Conservation (phyloP, 164 flowering plant species). For the Nymphaea colorata region DNA sequence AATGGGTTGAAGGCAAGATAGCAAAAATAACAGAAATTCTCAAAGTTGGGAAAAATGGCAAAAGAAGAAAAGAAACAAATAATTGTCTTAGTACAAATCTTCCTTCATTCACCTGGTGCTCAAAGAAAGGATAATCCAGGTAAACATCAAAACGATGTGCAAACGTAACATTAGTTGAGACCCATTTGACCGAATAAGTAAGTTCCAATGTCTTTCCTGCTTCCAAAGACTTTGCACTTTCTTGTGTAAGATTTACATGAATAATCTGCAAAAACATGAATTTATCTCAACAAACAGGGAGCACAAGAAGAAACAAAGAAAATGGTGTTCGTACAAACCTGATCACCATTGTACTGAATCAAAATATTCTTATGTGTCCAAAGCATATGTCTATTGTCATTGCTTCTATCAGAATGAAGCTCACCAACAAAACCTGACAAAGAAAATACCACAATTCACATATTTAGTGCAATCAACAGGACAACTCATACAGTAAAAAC, state of each 20-base stretch:
- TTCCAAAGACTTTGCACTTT: constrained; percentile 62
- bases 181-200: constrained; percentile 88
- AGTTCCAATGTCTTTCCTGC: constrained; percentile 60
- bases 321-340: constrained; percentile 30
- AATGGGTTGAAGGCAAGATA: not conserved
- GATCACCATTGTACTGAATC: constrained; percentile 68
- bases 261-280: constrained; percentile 50
- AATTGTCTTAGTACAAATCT: not conserved
- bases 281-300: not conserved
- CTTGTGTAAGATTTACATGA: constrained; percentile 88
- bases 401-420: constrained; percentile 55
- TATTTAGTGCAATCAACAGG: not conserved
- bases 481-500: not conserved
- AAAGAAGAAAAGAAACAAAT: not conserved
- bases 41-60: not conserved
- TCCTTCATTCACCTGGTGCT: constrained; percentile 69
- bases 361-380: constrained; percentile 64
- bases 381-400: constrained; percentile 62
- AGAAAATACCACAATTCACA: not conserved
- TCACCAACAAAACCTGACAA: constrained; percentile 86
- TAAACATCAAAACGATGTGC: constrained; percentile 96
- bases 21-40: not conserved
- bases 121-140: constrained; percentile 96
- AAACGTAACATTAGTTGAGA: constrained; percentile 56
- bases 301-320: not conserved